phyloP scores from a whole-genome alignment of 2,329 filamentous ascomycete species.

The Aspergillus sergii region DNA sequence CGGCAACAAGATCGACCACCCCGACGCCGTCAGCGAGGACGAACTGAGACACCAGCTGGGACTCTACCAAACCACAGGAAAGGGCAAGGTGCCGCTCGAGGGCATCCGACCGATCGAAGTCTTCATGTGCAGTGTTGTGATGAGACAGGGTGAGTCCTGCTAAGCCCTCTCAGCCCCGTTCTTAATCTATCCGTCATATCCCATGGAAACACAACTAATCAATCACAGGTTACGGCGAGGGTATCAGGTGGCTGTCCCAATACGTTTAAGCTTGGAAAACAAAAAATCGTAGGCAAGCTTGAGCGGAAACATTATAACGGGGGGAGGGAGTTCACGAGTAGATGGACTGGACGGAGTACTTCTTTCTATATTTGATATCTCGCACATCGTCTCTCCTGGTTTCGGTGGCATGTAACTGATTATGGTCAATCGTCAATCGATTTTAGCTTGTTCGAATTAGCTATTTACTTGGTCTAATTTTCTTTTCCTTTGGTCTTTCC shows the following conservation, averaged over 20 bases:
- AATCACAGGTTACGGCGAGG: slow-evolving; percentile 74
- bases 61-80: slow-evolving; percentile 93
- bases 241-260: slow-evolving; percentile 88
- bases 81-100: slow-evolving; percentile 90
- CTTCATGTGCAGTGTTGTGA: slow-evolving; percentile 99
- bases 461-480: slow-evolving; percentile 1
- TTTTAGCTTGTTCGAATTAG: slow-evolving; percentile 8
- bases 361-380: slow-evolving; percentile 1
- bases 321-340: neutral
- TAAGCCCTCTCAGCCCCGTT: neutral
- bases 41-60: slow-evolving; percentile 90
- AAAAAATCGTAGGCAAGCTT: neutral
- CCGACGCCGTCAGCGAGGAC: slow-evolving; percentile 91
- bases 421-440: slow-evolving; percentile 8
- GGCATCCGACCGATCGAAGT: slow-evolving; percentile 94
- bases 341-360: neutral
- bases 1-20: slow-evolving; percentile 99
- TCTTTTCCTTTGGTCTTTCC: neutral
- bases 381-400: slow-evolving; percentile 1
- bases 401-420: slow-evolving; percentile 4
- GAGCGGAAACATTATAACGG: neutral
- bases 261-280: slow-evolving; percentile 68
- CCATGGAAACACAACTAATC: neutral
- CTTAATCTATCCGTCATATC: neutral
- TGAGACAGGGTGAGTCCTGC: slow-evolving; percentile 75